Conservation (phyloP, 352 stramenopile species). For the Globisporangium parvum region DNA sequence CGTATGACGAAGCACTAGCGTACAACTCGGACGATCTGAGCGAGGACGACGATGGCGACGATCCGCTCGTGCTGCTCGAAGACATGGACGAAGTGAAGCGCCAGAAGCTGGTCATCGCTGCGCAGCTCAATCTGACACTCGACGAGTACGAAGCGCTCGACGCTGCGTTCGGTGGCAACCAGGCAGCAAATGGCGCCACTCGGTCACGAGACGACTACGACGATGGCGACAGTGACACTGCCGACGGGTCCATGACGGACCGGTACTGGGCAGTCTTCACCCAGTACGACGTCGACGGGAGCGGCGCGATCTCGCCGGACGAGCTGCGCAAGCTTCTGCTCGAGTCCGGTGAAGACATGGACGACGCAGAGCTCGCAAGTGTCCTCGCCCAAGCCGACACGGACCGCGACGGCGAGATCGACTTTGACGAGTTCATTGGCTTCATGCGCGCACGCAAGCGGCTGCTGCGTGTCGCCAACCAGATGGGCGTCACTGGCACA, state of each 20-base stretch:
- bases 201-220: slow-evolving; percentile 10
- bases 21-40: slow-evolving; percentile 26
- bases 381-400: slow-evolving; percentile 65
- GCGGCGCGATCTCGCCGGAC: slow-evolving; percentile 62
- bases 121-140: slow-evolving; percentile 57
- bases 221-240: slow-evolving; percentile 5
- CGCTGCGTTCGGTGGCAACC: slow-evolving; percentile 34
- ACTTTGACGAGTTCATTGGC: slow-evolving; percentile 73
- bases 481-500: slow-evolving; percentile 45
- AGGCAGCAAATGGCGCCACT: not conserved
- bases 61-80: slow-evolving; percentile 17
- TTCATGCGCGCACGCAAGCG: slow-evolving; percentile 79
- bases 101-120: slow-evolving; percentile 39
- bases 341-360: slow-evolving; percentile 64
- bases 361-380: slow-evolving; percentile 59
- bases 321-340: slow-evolving; percentile 57
- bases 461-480: slow-evolving; percentile 58
- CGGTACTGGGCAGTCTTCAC: slow-evolving; percentile 60
- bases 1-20: slow-evolving; percentile 24
- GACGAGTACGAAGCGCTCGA: slow-evolving; percentile 69
- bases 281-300: slow-evolving; percentile 73
- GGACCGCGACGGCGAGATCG: slow-evolving; percentile 67
- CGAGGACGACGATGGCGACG: slow-evolving; percentile 1
- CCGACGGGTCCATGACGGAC: slow-evolving; percentile 26
- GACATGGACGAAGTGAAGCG: slow-evolving; percentile 47